These are phyloP conservation scores for Verticillium albo-atrum DNA, from an alignment of 2,329 filamentous ascomycete species.

Conservation along the genomic window DNA sequence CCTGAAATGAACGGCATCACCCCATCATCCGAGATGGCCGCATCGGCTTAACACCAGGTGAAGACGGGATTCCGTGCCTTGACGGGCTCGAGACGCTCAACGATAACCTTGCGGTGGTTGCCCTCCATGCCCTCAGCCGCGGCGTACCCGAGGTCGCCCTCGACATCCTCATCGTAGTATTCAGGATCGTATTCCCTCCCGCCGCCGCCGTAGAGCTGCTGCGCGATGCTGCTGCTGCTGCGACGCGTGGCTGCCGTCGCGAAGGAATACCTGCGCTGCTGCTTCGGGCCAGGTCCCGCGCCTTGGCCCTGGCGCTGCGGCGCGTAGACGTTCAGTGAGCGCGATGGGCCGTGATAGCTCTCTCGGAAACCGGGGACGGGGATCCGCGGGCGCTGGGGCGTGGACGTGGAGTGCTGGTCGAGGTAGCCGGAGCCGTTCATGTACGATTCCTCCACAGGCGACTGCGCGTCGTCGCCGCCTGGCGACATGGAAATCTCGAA, in stretches of 20 bases:
- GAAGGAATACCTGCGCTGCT: conserved; percentile 51
- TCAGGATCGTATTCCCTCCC: conserved; percentile 33
- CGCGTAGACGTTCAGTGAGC: conserved; percentile 6
- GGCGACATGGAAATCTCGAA: conserved; percentile 60
- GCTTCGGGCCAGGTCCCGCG: conserved; percentile 25
- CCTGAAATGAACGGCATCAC: too few relatives aligned
- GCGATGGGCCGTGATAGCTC: conserved; percentile 32
- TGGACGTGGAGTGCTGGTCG: background rate
- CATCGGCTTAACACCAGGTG: conserved; percentile 76
- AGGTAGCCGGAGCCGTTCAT: conserved; percentile 9
- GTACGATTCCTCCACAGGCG: conserved; percentile 27
- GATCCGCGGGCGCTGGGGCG: conserved; percentile 6
- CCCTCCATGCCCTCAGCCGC: conserved; percentile 93
- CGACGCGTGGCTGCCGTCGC: conserved; percentile 42
- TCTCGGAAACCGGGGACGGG: conserved; percentile 7
- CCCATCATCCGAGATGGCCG: too few relatives aligned
- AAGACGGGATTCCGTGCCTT: conserved; percentile 96
- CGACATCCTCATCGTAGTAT: conserved; percentile 68
- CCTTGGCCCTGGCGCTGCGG: conserved; percentile 22
- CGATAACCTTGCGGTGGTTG: conserved; percentile 88
- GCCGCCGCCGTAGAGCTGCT: conserved; percentile 41
- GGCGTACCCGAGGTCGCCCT: conserved; percentile 91
- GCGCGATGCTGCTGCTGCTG: conserved; percentile 46
- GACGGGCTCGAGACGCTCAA: conserved; percentile 91
- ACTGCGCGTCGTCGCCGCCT: conserved; percentile 32